These are phyloP conservation scores for Elaeis oleifera DNA, from an alignment of 202 grass and related monocot genomes.

Conservation along the genomic window DNA sequence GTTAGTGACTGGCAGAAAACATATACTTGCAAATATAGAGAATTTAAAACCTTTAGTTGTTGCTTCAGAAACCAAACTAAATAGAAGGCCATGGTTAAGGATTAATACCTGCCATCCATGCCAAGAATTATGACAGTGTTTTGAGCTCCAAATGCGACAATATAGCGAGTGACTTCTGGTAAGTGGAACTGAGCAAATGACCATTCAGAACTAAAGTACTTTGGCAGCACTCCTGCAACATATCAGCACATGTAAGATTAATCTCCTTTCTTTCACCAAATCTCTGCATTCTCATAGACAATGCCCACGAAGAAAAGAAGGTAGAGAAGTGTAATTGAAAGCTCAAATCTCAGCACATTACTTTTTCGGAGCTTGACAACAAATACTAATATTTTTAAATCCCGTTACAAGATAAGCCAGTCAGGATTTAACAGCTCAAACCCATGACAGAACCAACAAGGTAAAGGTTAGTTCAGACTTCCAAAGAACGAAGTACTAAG, in stretches of 20 bases:
- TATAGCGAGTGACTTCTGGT: conserved; percentile 74
- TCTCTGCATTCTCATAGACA: background rate
- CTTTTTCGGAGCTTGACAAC: too few species aligned
- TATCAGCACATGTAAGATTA: conserved; percentile 15
- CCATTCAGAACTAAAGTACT: conserved; percentile 96
- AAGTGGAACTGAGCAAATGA: conserved; percentile 96
- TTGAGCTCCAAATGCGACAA: conserved; percentile 78
- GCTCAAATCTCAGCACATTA: background rate
- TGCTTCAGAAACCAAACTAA: too few species aligned
- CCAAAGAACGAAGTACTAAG: too few species aligned
- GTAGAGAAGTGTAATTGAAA: background rate
- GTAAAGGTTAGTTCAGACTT: too few species aligned
- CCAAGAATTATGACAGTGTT: conserved; percentile 85
- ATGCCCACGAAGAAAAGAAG: background rate
- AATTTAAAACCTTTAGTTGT: too few species aligned
- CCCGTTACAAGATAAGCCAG: too few species aligned
- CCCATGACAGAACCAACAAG: too few species aligned
- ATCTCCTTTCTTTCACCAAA: background rate
- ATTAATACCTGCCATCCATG: conserved; percentile 80
- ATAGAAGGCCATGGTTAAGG: conserved; percentile 3
- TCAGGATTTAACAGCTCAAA: too few species aligned
- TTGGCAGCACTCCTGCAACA: conserved; percentile 66
- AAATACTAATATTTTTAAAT: too few species aligned
- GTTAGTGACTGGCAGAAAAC: too few species aligned
- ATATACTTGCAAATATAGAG: too few species aligned